Percentiles rank a stretch among this genome's conserved stretches.
Evolutionary conservation across 306 rosid species (phyloP).

Genomic region (Purshia tridentata): DNA sequence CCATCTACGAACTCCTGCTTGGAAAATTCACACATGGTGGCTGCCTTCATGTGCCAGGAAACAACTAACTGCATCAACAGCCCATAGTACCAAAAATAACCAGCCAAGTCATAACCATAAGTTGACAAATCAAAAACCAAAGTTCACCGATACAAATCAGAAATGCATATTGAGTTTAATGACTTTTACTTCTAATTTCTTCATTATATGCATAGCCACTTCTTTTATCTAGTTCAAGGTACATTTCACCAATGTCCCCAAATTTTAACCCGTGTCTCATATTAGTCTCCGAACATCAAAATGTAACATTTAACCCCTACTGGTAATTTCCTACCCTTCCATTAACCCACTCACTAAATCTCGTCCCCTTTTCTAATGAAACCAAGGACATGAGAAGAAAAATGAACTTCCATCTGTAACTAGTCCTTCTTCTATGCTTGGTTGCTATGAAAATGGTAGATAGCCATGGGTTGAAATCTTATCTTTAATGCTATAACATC

Average conservation of each 20-base stretch:
- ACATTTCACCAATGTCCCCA: not conserved
- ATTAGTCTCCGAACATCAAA: not conserved
- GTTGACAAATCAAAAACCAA: not conserved
- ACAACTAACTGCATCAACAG: slow-evolving; percentile 77
- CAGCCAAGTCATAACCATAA: slow-evolving; percentile 10
- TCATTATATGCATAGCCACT: not conserved
- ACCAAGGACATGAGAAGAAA: too few species aligned
- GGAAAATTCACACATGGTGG: slow-evolving; percentile 98
- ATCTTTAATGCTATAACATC: too few species aligned
- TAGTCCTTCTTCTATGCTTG: too few species aligned
- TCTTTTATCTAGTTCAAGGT: not conserved
- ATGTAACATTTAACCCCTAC: not conserved
- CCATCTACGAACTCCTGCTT: slow-evolving; percentile 91
- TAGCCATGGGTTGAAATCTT: too few species aligned
- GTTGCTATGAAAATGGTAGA: too few species aligned
- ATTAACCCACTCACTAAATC: too few species aligned
- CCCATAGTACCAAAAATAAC: slow-evolving; percentile 19
- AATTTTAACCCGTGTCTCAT: not conserved
- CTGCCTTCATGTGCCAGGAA: slow-evolving; percentile 99
- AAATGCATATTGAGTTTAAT: not conserved
- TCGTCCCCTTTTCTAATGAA: too few species aligned
- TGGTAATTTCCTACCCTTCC: too few species aligned
- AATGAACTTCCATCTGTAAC: too few species aligned
- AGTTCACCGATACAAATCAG: not conserved
- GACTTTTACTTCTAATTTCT: not conserved